Conservation (phyloP, 129 eudicot species). For the Saussurea involucrata region DNA sequence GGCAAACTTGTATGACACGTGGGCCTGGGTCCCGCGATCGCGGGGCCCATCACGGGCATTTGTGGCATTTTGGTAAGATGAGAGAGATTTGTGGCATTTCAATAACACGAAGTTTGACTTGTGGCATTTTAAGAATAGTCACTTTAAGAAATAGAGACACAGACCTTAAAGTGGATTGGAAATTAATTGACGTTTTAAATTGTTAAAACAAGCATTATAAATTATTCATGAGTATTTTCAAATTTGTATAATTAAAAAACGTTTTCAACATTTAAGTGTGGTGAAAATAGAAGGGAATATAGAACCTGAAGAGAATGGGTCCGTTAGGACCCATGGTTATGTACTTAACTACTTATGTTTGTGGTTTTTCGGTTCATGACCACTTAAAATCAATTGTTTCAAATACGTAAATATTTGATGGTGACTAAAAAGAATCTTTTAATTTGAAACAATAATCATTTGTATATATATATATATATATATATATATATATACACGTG, state of each 20-base stretch:
- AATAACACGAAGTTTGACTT: no score
- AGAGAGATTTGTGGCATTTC: no score
- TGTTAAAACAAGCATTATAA: not conserved
- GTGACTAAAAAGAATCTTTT: not conserved
- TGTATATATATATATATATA: not conserved
- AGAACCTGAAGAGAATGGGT: not conserved
- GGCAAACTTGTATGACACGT: no score
- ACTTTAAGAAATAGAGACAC: no score
- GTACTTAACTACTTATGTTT: no score
- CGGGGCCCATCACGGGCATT: no score
- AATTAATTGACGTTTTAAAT: no score
- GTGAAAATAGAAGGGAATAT: not conserved
- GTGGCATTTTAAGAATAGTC: no score
- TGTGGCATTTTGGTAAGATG: no score
- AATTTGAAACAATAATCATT: not conserved
- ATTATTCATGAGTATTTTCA: not conserved
- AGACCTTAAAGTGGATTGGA: no score
- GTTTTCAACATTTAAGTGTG: not conserved
- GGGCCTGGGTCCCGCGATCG: no score
- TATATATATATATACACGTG: not conserved
- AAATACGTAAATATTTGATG: not conserved
- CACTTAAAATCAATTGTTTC: not conserved
- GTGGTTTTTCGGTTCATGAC: not conserved
- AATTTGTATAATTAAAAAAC: not conserved
- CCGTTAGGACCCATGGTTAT: not conserved